A percentile compares a stretch with the other conserved stretches of the same genome.
Conservation (phyloP, 805 yeast species). For the Cyberlindnera samutprakarnensis region DNA sequence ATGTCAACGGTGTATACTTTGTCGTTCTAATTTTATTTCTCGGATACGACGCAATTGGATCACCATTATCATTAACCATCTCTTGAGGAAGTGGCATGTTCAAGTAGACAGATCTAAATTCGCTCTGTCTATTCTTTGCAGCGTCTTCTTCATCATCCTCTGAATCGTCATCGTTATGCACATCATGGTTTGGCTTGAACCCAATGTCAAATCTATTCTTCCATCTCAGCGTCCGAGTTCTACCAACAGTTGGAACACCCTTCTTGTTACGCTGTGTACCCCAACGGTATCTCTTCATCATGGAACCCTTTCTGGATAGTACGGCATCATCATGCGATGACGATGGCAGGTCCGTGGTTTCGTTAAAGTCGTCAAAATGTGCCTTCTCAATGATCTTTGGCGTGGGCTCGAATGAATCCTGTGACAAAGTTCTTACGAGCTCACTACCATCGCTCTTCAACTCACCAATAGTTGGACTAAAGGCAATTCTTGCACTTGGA, state of each 20-base stretch:
- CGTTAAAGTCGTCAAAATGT: conserved; percentile 16
- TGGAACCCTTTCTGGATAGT: conserved; percentile 32
- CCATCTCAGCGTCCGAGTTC: conserved; percentile 56
- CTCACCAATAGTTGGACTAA: conserved; percentile 18
- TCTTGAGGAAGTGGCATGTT: conserved; percentile 55
- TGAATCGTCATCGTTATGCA: conserved; percentile 16
- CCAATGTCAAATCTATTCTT: conserved; percentile 20
- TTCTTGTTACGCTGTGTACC: conserved; percentile 78
- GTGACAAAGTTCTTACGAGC: conserved; percentile 12
- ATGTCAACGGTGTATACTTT: conserved; percentile 85
- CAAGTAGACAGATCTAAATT: conserved; percentile 46
- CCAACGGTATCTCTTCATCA: conserved; percentile 78
- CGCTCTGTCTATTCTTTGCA: conserved; percentile 28
- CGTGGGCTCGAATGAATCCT: conserved; percentile 18
- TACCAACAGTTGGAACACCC: conserved; percentile 54
- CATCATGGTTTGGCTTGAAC: conserved; percentile 27
- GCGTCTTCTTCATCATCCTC: conserved; percentile 26
- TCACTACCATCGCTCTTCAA: conserved; percentile 6
- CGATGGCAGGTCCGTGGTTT: not conserved
- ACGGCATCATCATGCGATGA: not conserved
- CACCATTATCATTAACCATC: conserved; percentile 50
- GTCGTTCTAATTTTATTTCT: conserved; percentile 94
- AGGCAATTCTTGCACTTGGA: conserved; percentile 17
- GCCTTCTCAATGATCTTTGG: conserved; percentile 20
- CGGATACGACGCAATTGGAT: conserved; percentile 56